Percentiles rank a stretch among this genome's conserved stretches.
Conservation (phyloP, 257 asterid genomes). For the Agastache rugosa region DNA sequence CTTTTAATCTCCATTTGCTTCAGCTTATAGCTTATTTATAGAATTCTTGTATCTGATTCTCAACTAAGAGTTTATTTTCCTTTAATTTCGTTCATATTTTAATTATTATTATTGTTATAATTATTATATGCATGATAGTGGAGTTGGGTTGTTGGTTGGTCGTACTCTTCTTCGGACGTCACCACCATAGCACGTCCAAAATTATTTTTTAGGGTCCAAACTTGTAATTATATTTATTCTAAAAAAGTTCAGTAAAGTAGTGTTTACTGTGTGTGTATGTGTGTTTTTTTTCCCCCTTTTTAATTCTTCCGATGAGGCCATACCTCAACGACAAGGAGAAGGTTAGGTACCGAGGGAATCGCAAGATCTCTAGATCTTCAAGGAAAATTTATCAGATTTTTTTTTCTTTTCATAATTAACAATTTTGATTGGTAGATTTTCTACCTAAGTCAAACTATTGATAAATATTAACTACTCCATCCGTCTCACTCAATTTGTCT, state of each 20-base stretch:
- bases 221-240: no score
- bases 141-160: neutral
- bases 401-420: neutral
- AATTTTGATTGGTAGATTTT: neutral
- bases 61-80: neutral
- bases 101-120: neutral
- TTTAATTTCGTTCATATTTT: neutral
- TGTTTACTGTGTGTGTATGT: no score
- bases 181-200: neutral
- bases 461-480: no score
- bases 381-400: neutral
- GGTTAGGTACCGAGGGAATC: neutral
- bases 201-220: neutral
- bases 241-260: no score
- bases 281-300: no score
- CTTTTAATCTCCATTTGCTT: neutral
- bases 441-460: neutral
- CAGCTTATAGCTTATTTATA: conserved; percentile 1
- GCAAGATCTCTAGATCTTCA: no score
- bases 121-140: neutral
- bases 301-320: no score
- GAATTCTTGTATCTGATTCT: neutral
- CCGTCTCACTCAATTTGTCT: no score
- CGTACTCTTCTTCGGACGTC: neutral
- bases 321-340: neutral